A percentile compares a stretch with the other conserved stretches of the same genome.
These are phyloP conservation scores for Aspergillaceae sp. DNA, from an alignment of 2,329 filamentous ascomycete species.

Conservation along the genomic window DNA sequence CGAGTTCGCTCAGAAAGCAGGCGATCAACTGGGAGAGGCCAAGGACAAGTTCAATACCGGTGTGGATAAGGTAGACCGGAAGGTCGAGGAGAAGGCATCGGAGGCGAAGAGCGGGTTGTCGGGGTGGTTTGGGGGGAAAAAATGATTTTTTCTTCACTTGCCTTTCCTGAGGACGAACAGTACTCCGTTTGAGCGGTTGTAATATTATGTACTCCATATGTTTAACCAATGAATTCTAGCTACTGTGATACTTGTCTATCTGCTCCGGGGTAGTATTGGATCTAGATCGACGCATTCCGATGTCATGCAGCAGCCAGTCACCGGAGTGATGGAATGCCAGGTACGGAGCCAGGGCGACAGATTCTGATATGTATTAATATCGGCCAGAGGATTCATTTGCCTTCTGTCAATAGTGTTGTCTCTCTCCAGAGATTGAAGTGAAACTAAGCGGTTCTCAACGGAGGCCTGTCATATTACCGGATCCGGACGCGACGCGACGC, in stretches of 20 bases:
- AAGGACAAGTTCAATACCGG: slow-evolving; percentile 43
- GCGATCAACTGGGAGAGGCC: slow-evolving; percentile 34
- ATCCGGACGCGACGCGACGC: slow-evolving; percentile 9
- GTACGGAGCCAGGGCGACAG: not conserved
- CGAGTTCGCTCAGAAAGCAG: slow-evolving; percentile 55
- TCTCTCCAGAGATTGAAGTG: no score
- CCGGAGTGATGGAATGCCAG: slow-evolving; percentile 2
- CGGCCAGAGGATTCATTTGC: no score
- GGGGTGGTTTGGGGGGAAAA: slow-evolving; percentile 65
- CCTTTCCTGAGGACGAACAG: not conserved
- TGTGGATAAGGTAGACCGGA: slow-evolving; percentile 72
- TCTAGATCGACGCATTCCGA: not conserved
- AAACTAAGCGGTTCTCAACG: not conserved
- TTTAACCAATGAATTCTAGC: not conserved
- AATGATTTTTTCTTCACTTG: not conserved
- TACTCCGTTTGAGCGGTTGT: not conserved
- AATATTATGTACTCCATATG: not conserved
- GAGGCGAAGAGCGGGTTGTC: slow-evolving; percentile 79
- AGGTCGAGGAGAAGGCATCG: slow-evolving; percentile 65
- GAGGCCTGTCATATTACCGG: slow-evolving; percentile 8
- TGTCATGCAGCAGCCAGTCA: not conserved
- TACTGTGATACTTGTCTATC: not conserved
- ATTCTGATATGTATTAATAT: no score
- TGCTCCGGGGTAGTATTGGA: not conserved
- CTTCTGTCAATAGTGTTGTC: no score